A percentile compares a stretch with the other conserved stretches of the same genome.
Evolutionary conservation across 768 basidiomycete genomes (phyloP).

Genomic region (Tylopilus subfusipes): DNA sequence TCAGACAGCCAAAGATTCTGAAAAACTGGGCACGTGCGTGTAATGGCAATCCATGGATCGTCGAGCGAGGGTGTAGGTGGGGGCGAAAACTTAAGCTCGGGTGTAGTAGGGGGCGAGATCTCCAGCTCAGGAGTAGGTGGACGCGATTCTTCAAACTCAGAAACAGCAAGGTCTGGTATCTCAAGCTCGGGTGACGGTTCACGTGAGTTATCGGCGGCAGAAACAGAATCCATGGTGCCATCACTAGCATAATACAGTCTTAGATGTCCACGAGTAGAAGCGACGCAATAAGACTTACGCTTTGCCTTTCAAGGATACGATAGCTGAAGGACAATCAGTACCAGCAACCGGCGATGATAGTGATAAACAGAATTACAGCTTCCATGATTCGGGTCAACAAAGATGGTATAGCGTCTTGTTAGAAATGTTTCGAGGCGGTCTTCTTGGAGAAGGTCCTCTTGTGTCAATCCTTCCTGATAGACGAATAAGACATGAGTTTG

Average conservation of each 20-base stretch:
- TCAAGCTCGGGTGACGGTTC: background rate
- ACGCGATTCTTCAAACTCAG: background rate
- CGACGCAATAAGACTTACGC: background rate
- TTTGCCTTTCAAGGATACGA: background rate
- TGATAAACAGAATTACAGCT: background rate
- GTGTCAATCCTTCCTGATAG: background rate
- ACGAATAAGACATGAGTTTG: background rate
- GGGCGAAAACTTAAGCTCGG: background rate
- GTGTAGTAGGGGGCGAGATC: background rate
- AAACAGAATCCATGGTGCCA: background rate
- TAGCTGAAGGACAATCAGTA: background rate
- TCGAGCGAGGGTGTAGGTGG: background rate
- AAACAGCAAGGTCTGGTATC: background rate
- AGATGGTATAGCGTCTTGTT: background rate
- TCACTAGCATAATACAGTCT: background rate
- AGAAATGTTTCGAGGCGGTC: background rate
- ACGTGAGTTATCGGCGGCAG: background rate
- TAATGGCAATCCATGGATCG: background rate
- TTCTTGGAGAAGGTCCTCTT: background rate
- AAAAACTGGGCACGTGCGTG: background rate
- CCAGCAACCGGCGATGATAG: background rate
- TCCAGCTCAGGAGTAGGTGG: background rate
- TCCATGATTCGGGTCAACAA: background rate
- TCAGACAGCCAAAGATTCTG: background rate
- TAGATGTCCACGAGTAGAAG: no score